Base-by-base conservation (phyloP, 441 rosid species). In the Pelargonium hybrid region DNA sequence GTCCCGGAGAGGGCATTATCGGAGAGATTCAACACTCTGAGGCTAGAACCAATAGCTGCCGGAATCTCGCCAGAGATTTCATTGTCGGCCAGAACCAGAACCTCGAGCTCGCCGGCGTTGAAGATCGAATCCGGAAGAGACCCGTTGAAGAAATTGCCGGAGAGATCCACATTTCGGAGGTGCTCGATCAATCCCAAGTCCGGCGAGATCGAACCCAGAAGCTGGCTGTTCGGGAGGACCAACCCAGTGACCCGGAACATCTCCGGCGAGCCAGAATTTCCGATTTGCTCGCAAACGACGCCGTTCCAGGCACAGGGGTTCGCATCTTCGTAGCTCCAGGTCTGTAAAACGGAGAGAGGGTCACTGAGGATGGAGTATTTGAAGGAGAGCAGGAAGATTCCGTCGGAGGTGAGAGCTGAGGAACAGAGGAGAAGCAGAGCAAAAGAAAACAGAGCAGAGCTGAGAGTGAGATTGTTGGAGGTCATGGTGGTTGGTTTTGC, bases 231-330 rank as follows among this genome's bases (percentile, higher is more conserved):
- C 7, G 96, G 87, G 47, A 93, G 89, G 74, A 80, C 81, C 73
- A 93, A 77, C 48, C 87, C 71, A 14, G 90, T 90, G 43, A 93
- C 97, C 70, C 93, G 82, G 63, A 84, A 71, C 82, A 71, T 79
- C 71, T 82, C 87, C n/a, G 81, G 75, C 2, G 88, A 73, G 13
- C 83, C 82, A 0, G 82, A 83, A 37, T 1, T 26, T 18, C 81
- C 88, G 34, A 83, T 74, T 69, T 73, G 74, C 4, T 84, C 63
- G 76, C 98, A 93, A 0, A 82, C 81, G 3, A 93, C 88, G 62
- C 97, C 97, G 4, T 72, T 82, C 98, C 98, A 91, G 0, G 87
- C 78, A 71, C 96, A 91, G 20, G 98, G 97, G 5, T 87, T 85
- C 67, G n/a, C 78, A 10, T 91, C 97, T 26, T 84, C 84, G 11